These are phyloP conservation scores for Pichia pseudocactophila DNA, from an alignment of 805 yeast genomes.

Conservation along the genomic window DNA sequence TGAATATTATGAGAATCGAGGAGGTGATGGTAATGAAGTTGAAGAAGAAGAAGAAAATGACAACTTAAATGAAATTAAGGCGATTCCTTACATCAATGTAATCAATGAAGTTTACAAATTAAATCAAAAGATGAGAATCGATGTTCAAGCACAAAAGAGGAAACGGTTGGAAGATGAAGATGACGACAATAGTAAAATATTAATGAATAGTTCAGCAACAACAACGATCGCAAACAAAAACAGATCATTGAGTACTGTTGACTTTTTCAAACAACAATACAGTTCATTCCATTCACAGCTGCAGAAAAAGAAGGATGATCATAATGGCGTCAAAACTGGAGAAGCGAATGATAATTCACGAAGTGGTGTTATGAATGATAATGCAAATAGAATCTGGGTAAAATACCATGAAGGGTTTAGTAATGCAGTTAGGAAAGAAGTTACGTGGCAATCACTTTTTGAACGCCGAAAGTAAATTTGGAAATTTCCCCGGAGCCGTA, in stretches of 20 bases:
- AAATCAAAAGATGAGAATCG: neutral
- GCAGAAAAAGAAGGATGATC: neutral
- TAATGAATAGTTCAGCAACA: no score
- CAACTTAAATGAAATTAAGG: neutral
- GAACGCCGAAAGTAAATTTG: no score
- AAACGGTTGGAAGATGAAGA: slow-evolving; percentile 5
- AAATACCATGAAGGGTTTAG: slow-evolving; percentile 88
- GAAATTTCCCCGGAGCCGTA: no score
- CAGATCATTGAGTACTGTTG: slow-evolving; percentile 9
- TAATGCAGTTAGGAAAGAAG: slow-evolving; percentile 79
- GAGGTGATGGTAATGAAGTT: neutral
- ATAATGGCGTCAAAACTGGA: neutral
- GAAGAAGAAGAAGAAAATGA: neutral
- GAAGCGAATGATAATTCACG: neutral
- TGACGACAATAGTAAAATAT: neutral
- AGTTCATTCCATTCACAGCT: slow-evolving; percentile 12
- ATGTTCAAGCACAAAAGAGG: slow-evolving; percentile 11
- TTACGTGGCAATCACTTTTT: slow-evolving; percentile 68
- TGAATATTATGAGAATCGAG: neutral
- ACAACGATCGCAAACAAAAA: no score
- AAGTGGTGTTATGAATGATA: slow-evolving; percentile 16
- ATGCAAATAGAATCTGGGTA: slow-evolving; percentile 58
- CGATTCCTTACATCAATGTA: slow-evolving; percentile 1
- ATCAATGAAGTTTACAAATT: neutral
- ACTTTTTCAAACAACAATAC: slow-evolving; percentile 39